A percentile compares a stretch with the other conserved stretches of the same genome.
Evolutionary conservation across 1,284 basidiomycete species (phyloP).

Genomic region (Retiboletus flavoniger): DNA sequence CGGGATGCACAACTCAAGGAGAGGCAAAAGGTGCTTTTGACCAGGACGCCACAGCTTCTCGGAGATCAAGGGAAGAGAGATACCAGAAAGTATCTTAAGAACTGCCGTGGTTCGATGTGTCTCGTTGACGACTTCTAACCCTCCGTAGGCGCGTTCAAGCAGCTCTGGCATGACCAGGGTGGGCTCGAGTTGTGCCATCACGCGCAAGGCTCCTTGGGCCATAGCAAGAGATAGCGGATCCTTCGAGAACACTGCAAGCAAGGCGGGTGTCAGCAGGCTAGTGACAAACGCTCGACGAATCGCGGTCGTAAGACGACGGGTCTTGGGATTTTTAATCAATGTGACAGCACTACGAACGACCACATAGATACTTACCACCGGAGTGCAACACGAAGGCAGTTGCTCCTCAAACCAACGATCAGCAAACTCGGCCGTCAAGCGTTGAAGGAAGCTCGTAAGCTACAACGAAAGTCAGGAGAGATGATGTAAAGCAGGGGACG

Average conservation of each 20-base stretch:
- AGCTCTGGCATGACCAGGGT: constrained; percentile 89
- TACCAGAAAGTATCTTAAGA: constrained; percentile 81
- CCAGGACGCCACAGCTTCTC: constrained; percentile 82
- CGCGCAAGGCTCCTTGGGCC: constrained; percentile 70
- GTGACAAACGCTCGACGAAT: constrained; percentile 86
- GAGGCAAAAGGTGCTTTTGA: constrained; percentile 84
- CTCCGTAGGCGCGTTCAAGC: constrained; percentile 88
- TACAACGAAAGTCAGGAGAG: constrained; percentile 17
- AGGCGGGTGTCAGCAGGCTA: constrained; percentile 81
- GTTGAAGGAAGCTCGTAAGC: constrained; percentile 40
- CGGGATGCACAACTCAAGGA: constrained; percentile 88
- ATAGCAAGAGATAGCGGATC: constrained; percentile 66
- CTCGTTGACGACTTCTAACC: constrained; percentile 92
- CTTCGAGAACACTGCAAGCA: constrained; percentile 96
- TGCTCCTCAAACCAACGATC: constrained; percentile 86
- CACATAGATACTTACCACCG: constrained; percentile 49
- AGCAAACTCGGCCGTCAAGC: constrained; percentile 78
- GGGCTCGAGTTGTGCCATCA: constrained; percentile 82
- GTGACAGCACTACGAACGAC: neutral
- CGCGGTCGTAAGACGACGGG: constrained; percentile 73
- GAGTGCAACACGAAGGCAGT: constrained; percentile 77
- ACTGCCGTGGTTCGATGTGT: constrained; percentile 92
- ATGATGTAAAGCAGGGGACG: neutral
- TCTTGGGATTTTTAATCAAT: constrained; percentile 39
- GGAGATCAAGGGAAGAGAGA: constrained; percentile 77